A percentile compares a stretch with the other conserved stretches of the same genome.
Conservation (phyloP, 2,329 filamentous ascomycete genomes). For the Aspergillus awamori region DNA sequence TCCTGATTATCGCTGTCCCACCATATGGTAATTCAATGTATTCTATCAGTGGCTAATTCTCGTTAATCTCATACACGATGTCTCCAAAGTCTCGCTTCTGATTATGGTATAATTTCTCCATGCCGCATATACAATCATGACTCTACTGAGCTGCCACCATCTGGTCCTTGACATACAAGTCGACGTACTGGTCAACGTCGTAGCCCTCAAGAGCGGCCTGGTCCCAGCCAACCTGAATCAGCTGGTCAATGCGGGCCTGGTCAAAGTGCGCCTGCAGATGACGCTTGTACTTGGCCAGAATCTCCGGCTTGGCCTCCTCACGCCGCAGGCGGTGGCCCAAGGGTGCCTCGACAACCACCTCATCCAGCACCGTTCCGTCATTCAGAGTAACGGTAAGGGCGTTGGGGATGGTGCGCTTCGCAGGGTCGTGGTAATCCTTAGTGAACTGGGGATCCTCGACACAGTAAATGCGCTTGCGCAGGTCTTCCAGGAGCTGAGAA, state of each 20-base stretch:
- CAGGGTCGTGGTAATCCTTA: slow-evolving; percentile 89
- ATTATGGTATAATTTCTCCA: neutral
- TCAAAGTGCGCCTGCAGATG: slow-evolving; percentile 84
- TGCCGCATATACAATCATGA: neutral
- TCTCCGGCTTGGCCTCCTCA: slow-evolving; percentile 97
- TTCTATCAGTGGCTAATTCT: neutral
- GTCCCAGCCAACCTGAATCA: slow-evolving; percentile 79
- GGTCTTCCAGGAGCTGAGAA: slow-evolving; percentile 83
- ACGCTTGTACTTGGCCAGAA: slow-evolving; percentile 91
- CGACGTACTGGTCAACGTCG: slow-evolving; percentile 90
- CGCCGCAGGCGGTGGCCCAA: slow-evolving; percentile 87
- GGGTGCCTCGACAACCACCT: slow-evolving; percentile 90
- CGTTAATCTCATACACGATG: neutral
- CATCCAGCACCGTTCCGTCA: slow-evolving; percentile 87
- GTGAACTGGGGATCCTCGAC: slow-evolving; percentile 97
- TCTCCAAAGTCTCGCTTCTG: neutral
- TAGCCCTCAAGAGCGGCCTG: slow-evolving; percentile 73
- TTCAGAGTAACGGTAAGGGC: slow-evolving; percentile 92
- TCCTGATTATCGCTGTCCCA: neutral
- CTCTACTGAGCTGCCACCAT: slow-evolving; percentile 36
- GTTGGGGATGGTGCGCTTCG: slow-evolving; percentile 94
- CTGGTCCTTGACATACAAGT: slow-evolving; percentile 70
- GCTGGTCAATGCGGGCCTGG: slow-evolving; percentile 74
- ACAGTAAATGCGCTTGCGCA: slow-evolving; percentile 91
- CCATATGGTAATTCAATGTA: neutral